Evolutionary conservation across 2,329 filamentous ascomycete genomes (phyloP).

Genomic region (Alternaria ventricosa): DNA sequence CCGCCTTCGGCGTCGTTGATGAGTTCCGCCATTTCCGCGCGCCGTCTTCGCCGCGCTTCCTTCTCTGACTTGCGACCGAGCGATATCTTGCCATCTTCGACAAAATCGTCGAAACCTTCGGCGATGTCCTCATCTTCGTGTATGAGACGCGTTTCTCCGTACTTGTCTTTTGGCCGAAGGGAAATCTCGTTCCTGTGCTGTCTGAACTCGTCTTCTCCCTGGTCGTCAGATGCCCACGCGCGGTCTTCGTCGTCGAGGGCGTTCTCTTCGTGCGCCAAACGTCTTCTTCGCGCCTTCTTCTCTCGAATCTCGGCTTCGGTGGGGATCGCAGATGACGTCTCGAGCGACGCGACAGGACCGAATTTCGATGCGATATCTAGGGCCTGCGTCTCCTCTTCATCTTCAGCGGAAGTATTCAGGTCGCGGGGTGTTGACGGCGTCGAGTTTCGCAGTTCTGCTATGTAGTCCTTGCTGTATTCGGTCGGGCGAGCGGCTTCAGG

Average conservation of each 20-base stretch:
- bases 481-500: constrained; percentile 57
- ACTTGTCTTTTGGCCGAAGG: constrained; percentile 65
- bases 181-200: constrained; percentile 53
- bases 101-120: constrained; percentile 92
- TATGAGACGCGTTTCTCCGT: constrained; percentile 73
- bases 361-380: constrained; percentile 62
- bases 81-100: constrained; percentile 81
- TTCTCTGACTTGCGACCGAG: constrained; percentile 80
- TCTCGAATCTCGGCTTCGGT: constrained; percentile 86
- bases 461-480: constrained; percentile 84
- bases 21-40: constrained; percentile 80
- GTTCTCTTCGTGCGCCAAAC: constrained; percentile 76
- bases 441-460: constrained; percentile 83
- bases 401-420: constrained; percentile 48
- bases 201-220: constrained; percentile 49
- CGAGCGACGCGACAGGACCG: constrained; percentile 56
- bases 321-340: constrained; percentile 64
- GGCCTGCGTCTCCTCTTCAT: constrained; percentile 54
- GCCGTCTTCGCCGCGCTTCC: constrained; percentile 69
- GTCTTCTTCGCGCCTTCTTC: constrained; percentile 87
- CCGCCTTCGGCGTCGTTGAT: constrained; percentile 79
- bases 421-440: constrained; percentile 83
- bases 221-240: constrained; percentile 50
- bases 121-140: constrained; percentile 90
- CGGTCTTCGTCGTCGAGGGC: constrained; percentile 57